Base-by-base conservation (phyloP, 495 filamentous ascomycete genomes). In the Arthonia radiata region DNA sequence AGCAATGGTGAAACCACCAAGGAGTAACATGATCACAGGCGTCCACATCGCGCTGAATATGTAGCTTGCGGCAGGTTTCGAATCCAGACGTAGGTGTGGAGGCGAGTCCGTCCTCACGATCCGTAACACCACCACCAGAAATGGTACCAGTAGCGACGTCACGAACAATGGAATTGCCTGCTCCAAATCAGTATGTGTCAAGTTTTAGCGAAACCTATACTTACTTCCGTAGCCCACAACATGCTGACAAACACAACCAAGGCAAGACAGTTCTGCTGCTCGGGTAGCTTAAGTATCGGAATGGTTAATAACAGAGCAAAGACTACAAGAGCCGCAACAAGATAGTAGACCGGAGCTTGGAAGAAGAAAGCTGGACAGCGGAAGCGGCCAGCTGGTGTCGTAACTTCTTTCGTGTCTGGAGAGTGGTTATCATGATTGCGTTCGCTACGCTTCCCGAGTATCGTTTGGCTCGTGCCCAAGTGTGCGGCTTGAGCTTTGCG, bases 31-130 rank as follows among this genome's bases (percentile, higher is more conserved):
- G 35, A 99, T 99, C 17, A 94, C 86, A 0, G 89, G 81, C 6
- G 82, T 93, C 86, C 86, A 99, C 86, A 99, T 99, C 12, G 86
- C 69, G 16, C 77, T 54, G 38, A 94, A 93, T 18, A 92, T 68
- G 40, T 71, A 79, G 27, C 57, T 58, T 0, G 80, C 71, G 4
- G 86, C 80, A 15, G 62, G 58, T 37, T 76, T 75, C 1, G 78
- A 59, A 13, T 57, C 57, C 10, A 94, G 53, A 17, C 83, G 67
- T 16, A 49, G 37, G 37, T 81, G 54, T 0, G 71, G 71, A 39
- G 64, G 65, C 4, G 64, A 57, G 17, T 81, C 74, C 12, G 66
- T 62, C 26, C 81, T 67, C 34, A 92, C 77, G 25, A 99, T 77
- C 18, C 60, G 60, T 15, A 99, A 59, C 8, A 89, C 47, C 17